These are phyloP conservation scores for Botrytis sinoallii DNA, from an alignment of 2,329 filamentous ascomycete species.

Conservation along the genomic window DNA sequence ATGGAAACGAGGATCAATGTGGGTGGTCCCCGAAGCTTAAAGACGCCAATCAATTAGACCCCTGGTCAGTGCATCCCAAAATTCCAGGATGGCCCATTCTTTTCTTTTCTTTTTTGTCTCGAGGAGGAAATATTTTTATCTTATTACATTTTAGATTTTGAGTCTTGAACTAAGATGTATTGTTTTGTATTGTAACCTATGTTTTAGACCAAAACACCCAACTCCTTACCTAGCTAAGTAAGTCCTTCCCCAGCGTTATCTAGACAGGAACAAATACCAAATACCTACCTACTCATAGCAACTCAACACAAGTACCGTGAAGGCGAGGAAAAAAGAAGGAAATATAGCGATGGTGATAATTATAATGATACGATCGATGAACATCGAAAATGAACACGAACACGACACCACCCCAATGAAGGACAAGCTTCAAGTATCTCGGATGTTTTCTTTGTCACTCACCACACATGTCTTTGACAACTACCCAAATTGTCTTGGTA, in stretches of 20 bases:
- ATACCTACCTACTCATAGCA: background rate
- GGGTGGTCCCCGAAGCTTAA: constrained; percentile 19
- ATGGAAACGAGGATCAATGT: constrained; percentile 7
- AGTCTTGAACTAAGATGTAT: background rate
- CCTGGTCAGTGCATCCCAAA: constrained; percentile 13
- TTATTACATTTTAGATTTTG: background rate
- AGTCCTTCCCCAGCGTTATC: background rate
- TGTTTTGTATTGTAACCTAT: background rate
- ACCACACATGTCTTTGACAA: constrained; percentile 4
- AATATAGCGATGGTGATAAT: background rate
- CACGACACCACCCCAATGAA: background rate
- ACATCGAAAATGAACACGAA: background rate
- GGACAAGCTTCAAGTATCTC: background rate
- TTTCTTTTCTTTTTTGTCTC: background rate
- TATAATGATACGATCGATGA: background rate
- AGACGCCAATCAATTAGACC: constrained; percentile 18
- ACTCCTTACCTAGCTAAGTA: background rate
- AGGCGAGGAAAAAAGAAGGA: background rate
- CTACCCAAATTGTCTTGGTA: background rate
- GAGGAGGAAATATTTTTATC: background rate
- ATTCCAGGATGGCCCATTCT: constrained; percentile 7
- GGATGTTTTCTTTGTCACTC: constrained; percentile 9
- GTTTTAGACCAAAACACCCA: background rate
- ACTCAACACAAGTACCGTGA: background rate
- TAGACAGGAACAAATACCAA: background rate